Evolutionary conservation across 1,139 yeast species (phyloP), one percentile per base, ranked within the genome.

Genomic region (Scheffersomyces quercinus): DNA sequence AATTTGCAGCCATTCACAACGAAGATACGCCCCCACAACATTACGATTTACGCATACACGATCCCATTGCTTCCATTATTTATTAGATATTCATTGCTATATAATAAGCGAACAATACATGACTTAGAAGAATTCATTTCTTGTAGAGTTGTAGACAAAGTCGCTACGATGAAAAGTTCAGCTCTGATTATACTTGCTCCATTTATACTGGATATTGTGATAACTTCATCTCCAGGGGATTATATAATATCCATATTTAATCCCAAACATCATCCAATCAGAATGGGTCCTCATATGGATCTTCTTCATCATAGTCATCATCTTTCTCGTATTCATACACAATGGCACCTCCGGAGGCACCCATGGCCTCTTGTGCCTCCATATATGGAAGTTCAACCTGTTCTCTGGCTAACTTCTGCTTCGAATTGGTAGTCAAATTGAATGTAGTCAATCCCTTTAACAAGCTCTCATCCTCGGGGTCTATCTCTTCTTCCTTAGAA

Each of bases 241-340:
- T 13, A 13, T 13, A 13, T 13, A 13, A 2, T 13, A 13, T 1
- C 20, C 6, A 2, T 16, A 16, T 16, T 16, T 1, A 16, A 16
- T 16, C 20, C 20, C 20, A 5, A 20, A 13, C 28, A 7, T 24
- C 31, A 28, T 38, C 32, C 20, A 33, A 24, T 30, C 62, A 90
- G 56, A 90, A 91, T 4, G 98, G 98, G 59, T 93, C 98, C 60
- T 93, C 99, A 56, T 85, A 91, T 0, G 98, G 97, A 63, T 93
- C 99, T 53, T 93, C 98, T 63, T 93, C 98, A 59, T 93, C 98
- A 54, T 90, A 91, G 60, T 91, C 98, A 61, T 91, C 85, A 52
- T 81, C 85, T 55, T 80, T 80, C 56, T 88, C 96, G 59, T 83
- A 91, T 59, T 91, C 95, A 59, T 91, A 93, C 10, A 93, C 96